Evolutionary conservation across 1,139 yeast species (phyloP).

Genomic region (Zygosaccharomyces sapae): DNA sequence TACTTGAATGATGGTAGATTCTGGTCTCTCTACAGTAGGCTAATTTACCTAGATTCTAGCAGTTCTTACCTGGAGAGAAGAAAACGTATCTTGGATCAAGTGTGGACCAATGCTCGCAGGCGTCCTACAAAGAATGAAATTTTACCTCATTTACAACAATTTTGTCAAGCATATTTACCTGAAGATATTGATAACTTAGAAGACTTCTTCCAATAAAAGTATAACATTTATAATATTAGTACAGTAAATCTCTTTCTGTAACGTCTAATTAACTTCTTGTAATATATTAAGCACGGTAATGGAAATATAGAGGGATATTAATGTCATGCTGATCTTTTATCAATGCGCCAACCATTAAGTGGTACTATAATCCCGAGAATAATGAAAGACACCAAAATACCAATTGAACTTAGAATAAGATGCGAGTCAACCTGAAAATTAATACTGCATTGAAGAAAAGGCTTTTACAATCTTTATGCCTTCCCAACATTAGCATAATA

Average conservation of each 20-base stretch:
- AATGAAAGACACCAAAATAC: conserved; percentile 51
- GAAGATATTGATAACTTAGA: conserved; percentile 29
- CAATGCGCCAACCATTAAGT: conserved; percentile 60
- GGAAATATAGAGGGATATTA: conserved; percentile 22
- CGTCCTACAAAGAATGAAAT: conserved; percentile 11
- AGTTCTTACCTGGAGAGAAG: conserved; percentile 30
- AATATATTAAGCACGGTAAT: conserved; percentile 17
- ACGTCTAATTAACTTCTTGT: conserved; percentile 11
- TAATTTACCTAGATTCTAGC: conserved; percentile 26
- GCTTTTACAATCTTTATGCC: conserved; percentile 4
- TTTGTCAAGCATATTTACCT: conserved; percentile 28
- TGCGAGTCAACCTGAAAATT: conserved; percentile 45
- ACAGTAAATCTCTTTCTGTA: background rate
- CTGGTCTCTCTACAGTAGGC: conserved; percentile 29
- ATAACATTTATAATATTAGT: background rate
- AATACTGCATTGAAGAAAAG: conserved; percentile 23
- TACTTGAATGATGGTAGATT: conserved; percentile 23
- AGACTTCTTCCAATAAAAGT: conserved; percentile 13
- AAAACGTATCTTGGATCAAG: conserved; percentile 18
- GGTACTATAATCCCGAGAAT: conserved; percentile 57
- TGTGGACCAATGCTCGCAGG: conserved; percentile 22
- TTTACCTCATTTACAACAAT: conserved; percentile 15
- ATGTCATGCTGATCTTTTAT: conserved; percentile 49
- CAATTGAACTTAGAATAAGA: conserved; percentile 47
- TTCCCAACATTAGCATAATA: conserved; percentile 42